phyloP scores from a whole-genome alignment of 2,329 filamentous ascomycete species.

The Colletotrichum plurivorum region DNA sequence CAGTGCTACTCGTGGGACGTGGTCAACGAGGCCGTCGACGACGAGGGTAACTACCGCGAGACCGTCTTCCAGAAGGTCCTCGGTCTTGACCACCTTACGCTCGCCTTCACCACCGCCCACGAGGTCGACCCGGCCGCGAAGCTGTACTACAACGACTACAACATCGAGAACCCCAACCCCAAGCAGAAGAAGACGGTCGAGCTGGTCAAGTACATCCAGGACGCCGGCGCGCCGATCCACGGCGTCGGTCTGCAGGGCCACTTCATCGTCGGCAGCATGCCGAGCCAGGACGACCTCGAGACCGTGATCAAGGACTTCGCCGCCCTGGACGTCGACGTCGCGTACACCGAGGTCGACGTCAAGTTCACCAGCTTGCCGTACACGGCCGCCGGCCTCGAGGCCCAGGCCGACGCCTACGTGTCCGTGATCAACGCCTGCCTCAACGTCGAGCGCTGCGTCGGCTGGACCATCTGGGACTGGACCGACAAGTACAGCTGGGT shows the following conservation, averaged over 20 bases:
- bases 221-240: slow-evolving; percentile 62
- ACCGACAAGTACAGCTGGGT: slow-evolving; percentile 56
- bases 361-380: slow-evolving; percentile 59
- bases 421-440: slow-evolving; percentile 54
- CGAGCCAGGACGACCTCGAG: slow-evolving; percentile 53
- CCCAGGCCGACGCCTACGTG: slow-evolving; percentile 64
- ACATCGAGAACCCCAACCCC: slow-evolving; percentile 58
- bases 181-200: slow-evolving; percentile 52
- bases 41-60: slow-evolving; percentile 57
- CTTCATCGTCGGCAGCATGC: slow-evolving; percentile 59
- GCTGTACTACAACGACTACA: slow-evolving; percentile 57
- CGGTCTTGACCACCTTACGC: slow-evolving; percentile 59
- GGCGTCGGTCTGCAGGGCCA: slow-evolving; percentile 67
- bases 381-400: slow-evolving; percentile 52
- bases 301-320: slow-evolving; percentile 53
- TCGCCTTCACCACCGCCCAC: slow-evolving; percentile 59
- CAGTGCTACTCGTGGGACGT: slow-evolving; percentile 66
- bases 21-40: slow-evolving; percentile 64
- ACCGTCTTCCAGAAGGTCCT: slow-evolving; percentile 58
- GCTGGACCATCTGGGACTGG: slow-evolving; percentile 63
- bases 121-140: slow-evolving; percentile 57
- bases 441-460: slow-evolving; percentile 55
- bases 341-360: slow-evolving; percentile 62
- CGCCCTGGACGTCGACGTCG: slow-evolving; percentile 58
- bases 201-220: slow-evolving; percentile 51